Evolutionary conservation across 2,329 filamentous ascomycete genomes (phyloP), one percentile per base, ranked within the genome.

Genomic region (Daldinia sp.): DNA sequence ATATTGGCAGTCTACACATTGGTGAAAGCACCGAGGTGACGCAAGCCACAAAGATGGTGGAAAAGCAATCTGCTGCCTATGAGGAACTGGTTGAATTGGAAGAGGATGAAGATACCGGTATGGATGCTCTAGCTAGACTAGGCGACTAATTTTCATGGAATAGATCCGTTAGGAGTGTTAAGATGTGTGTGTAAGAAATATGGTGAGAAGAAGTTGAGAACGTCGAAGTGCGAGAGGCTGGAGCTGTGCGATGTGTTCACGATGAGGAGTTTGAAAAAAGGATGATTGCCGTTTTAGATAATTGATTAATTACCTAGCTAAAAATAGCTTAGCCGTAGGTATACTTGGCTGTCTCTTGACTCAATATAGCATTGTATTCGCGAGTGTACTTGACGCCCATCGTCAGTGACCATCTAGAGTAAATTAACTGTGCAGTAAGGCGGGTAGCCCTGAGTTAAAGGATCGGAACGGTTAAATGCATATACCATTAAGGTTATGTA

Each of bases 71-170:
- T 63, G 75, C 80, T 33, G 80, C 80, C 67, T 79, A 81, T 69
- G 84, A 86, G 67, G 82, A 85, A 60, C 82, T 87, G 3, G 42
- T 74, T 12, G 82, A 81, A 28, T 15, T 74, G 15, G 68, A 74
- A 48, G 71, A 73, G 23, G 64, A 67, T 1, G 67, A 69, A 84
- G 69, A 82, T 78, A 71, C 83, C 84, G 74, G 82, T 81, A 39
- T 74, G 63, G 72, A 75, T 63, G 69, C 48, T 23, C 9, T 75
- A 39, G 68, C 68, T 46, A 70, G 46, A 28, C 44, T 71, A 10
- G 48, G 12, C 7, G 39, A 37, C 7, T 51, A 51, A 15, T 33
- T 33, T 56, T 12, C 4, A 56, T 42, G 13, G 13, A 42, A 23
- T 4, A 5, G 1, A 15, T 1, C 6, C 15, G 2, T 9, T 1